Evolutionary conservation across 2,329 filamentous ascomycete genomes (phyloP).

Genomic region (Colletotrichum sublineola): DNA sequence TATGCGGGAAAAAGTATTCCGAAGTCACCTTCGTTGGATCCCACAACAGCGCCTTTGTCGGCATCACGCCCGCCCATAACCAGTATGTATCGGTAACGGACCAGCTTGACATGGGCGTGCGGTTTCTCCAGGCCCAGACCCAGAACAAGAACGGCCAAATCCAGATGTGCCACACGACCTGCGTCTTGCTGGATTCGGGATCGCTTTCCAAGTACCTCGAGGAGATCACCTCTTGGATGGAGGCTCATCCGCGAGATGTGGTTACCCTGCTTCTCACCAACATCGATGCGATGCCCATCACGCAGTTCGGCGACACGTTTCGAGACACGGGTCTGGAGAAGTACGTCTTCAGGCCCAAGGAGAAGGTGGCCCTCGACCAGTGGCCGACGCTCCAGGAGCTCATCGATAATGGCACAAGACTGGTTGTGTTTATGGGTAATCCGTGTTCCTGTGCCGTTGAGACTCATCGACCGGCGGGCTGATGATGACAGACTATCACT

Average conservation of each 20-base stretch:
- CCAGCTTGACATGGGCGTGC: constrained; percentile 73
- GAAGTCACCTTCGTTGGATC: constrained; percentile 73
- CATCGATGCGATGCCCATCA: constrained; percentile 67
- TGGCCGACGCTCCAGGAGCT: constrained; percentile 80
- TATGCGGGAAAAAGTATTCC: constrained; percentile 70
- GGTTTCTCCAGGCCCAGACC: constrained; percentile 75
- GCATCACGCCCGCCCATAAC: constrained; percentile 66
- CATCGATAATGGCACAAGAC: constrained; percentile 71
- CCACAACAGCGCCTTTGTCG: constrained; percentile 76
- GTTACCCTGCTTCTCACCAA: constrained; percentile 75
- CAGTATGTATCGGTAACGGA: constrained; percentile 70
- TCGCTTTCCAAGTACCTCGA: constrained; percentile 66
- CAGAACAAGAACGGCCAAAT: constrained; percentile 66
- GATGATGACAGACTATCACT: constrained; percentile 66
- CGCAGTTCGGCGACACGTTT: constrained; percentile 68
- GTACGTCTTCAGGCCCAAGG: constrained; percentile 68
- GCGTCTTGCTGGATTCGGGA: constrained; percentile 70
- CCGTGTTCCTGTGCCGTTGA: not conserved
- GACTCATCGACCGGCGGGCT: constrained; percentile 16
- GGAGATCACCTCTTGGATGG: constrained; percentile 72
- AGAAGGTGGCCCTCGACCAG: constrained; percentile 58
- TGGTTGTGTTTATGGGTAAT: constrained; percentile 79
- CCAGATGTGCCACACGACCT: constrained; percentile 75
- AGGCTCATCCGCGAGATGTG: constrained; percentile 70
- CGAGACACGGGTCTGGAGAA: constrained; percentile 66